phyloP scores from a whole-genome alignment of 2,329 filamentous ascomycete genomes.

The Fusarium dimerum region DNA sequence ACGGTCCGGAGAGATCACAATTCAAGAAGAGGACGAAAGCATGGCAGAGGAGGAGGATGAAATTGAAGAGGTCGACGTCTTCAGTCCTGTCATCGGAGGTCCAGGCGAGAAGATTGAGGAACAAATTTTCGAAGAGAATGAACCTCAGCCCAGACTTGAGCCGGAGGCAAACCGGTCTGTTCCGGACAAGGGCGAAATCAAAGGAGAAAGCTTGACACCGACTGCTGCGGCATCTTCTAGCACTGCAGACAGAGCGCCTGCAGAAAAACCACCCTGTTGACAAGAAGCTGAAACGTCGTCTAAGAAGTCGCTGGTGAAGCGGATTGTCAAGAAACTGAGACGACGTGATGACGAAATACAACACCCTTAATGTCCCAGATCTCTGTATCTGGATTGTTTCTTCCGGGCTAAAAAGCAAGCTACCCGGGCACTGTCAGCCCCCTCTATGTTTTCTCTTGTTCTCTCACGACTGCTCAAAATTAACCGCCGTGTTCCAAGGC shows the following conservation, averaged over 20 bases:
- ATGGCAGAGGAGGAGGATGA: constrained; percentile 45
- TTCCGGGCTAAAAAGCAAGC: constrained; percentile 7
- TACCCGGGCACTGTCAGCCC: constrained; percentile 11
- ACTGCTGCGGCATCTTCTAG: constrained; percentile 4
- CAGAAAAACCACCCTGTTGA: background rate
- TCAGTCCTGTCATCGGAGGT: constrained; percentile 50
- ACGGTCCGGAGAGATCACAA: constrained; percentile 73
- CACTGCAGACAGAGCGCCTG: constrained; percentile 15
- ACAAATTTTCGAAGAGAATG: constrained; percentile 47
- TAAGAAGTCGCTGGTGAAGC: background rate
- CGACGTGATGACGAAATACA: constrained; percentile 26
- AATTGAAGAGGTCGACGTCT: constrained; percentile 60
- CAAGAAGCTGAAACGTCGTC: background rate
- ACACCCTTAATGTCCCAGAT: constrained; percentile 21
- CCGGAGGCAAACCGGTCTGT: constrained; percentile 18
- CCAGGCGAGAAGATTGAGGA: constrained; percentile 49
- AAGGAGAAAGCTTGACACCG: background rate
- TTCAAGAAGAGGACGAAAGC: constrained; percentile 65
- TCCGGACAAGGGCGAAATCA: constrained; percentile 11
- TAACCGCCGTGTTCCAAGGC: constrained; percentile 5
- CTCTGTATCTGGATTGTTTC: constrained; percentile 11
- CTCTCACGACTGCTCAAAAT: constrained; percentile 15
- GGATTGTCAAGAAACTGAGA: constrained; percentile 15
- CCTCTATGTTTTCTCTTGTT: constrained; percentile 14
- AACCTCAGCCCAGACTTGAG: constrained; percentile 23